Evolutionary conservation across 2,329 filamentous ascomycete species (phyloP).

Genomic region (Fusarium nanum): DNA sequence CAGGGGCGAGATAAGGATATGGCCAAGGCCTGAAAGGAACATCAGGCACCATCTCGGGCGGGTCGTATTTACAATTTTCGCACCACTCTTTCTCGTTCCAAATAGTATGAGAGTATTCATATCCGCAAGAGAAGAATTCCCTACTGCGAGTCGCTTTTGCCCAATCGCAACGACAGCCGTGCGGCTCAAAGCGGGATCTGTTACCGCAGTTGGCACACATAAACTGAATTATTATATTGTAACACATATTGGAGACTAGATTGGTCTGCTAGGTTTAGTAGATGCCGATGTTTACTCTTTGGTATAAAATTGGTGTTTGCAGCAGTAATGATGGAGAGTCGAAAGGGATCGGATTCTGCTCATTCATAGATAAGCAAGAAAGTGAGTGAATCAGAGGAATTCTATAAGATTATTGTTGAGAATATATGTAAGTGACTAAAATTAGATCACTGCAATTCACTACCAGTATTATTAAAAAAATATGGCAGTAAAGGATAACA

Average conservation of each 20-base stretch:
- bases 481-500: too few species aligned
- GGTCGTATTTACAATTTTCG: not conserved
- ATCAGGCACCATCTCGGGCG: not conserved
- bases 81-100: not conserved
- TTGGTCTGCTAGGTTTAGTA: not conserved
- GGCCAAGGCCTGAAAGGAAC: not conserved
- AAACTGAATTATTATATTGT: not conserved
- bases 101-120: not conserved
- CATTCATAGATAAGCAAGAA: not conserved
- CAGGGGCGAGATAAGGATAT: not conserved
- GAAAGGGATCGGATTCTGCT: rapidly evolving
- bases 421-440: too few species aligned
- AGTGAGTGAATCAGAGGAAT: not conserved
- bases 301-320: not conserved
- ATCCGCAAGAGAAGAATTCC: not conserved
- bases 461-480: too few species aligned
- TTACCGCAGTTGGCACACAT: not conserved
- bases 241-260: not conserved
- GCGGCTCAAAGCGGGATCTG: not conserved
- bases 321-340: not conserved
- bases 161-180: not conserved
- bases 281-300: not conserved
- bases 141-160: not conserved
- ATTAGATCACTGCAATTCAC: too few species aligned
- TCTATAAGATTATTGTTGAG: too few species aligned